phyloP scores from a whole-genome alignment of 2,329 filamentous ascomycete genomes.

The Calonectria pauciramosa region DNA sequence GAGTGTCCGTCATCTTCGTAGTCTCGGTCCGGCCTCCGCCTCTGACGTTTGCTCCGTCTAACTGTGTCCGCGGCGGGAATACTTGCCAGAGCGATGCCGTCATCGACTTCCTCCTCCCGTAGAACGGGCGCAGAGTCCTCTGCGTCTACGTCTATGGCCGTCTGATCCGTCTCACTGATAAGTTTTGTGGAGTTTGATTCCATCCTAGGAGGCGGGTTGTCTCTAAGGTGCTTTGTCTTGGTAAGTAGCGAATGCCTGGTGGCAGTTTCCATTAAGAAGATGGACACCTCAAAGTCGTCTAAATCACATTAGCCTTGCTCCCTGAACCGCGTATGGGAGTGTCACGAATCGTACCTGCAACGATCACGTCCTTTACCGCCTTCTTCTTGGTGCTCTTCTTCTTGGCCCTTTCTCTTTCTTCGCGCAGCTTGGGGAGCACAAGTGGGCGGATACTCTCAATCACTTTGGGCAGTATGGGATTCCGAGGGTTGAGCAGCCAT shows the following conservation, averaged over 20 bases:
- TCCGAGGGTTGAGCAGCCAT: conserved; percentile 85
- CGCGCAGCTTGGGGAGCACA: conserved; percentile 90
- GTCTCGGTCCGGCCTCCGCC: conserved; percentile 44
- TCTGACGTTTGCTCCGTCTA: conserved; percentile 48
- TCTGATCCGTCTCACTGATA: conserved; percentile 67
- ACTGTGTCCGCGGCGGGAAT: conserved; percentile 47
- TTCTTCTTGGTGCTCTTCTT: conserved; percentile 80
- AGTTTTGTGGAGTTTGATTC: conserved; percentile 75
- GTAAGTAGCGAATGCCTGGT: conserved; percentile 89
- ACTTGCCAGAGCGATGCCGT: conserved; percentile 49
- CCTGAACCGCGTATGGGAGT: background rate
- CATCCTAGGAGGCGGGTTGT: conserved; percentile 66
- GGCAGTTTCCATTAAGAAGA: conserved; percentile 90
- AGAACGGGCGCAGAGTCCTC: conserved; percentile 53
- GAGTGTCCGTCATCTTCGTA: conserved; percentile 52
- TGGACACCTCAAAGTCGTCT: conserved; percentile 97
- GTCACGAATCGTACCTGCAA: conserved; percentile 71
- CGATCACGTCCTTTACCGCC: conserved; percentile 88
- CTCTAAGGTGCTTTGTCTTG: conserved; percentile 84
- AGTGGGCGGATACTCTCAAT: conserved; percentile 88
- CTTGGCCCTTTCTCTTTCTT: conserved; percentile 77
- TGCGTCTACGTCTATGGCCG: conserved; percentile 66
- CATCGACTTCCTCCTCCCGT: conserved; percentile 64
- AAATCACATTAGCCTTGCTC: conserved; percentile 35
- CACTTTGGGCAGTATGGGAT: conserved; percentile 84